Evolutionary conservation across 768 basidiomycete species (phyloP).

Genomic region (Macrolepiota dolichaula): DNA sequence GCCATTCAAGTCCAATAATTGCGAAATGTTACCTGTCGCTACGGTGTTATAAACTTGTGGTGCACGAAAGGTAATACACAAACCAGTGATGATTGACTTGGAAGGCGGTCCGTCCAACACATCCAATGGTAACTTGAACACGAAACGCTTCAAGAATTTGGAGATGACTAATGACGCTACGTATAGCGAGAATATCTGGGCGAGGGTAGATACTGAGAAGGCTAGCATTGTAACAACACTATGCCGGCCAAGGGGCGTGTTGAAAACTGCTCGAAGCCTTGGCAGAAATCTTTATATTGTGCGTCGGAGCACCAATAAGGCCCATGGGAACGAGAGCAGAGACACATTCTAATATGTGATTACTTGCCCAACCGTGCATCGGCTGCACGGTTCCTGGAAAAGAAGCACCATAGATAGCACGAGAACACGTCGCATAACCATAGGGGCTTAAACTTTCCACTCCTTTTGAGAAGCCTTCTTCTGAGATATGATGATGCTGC

Average conservation of each 20-base stretch:
- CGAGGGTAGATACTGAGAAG: neutral
- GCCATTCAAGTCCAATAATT: slow-evolving; percentile 28
- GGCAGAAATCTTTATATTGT: no score
- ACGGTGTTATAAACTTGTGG: neutral
- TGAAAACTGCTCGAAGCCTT: neutral
- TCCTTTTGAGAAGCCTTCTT: no score
- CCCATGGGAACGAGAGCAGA: no score
- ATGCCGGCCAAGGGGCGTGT: neutral
- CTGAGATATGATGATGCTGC: no score
- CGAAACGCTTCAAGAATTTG: neutral
- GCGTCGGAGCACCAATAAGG: no score
- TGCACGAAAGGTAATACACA: neutral
- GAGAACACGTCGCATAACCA: no score
- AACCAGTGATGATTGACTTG: slow-evolving; percentile 11
- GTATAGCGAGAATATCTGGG: neutral
- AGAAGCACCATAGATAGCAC: no score
- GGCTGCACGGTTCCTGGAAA: no score
- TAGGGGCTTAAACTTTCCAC: no score
- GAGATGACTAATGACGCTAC: neutral
- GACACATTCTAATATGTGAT: no score
- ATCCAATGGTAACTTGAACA: slow-evolving; percentile 7
- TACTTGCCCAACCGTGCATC: no score
- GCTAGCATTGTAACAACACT: neutral
- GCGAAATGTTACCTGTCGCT: slow-evolving; percentile 29
- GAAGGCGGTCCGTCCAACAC: slow-evolving; percentile 11